phyloP scores from a whole-genome alignment of 2,329 filamentous ascomycete genomes.

The Biscogniauxia mediterranea region DNA sequence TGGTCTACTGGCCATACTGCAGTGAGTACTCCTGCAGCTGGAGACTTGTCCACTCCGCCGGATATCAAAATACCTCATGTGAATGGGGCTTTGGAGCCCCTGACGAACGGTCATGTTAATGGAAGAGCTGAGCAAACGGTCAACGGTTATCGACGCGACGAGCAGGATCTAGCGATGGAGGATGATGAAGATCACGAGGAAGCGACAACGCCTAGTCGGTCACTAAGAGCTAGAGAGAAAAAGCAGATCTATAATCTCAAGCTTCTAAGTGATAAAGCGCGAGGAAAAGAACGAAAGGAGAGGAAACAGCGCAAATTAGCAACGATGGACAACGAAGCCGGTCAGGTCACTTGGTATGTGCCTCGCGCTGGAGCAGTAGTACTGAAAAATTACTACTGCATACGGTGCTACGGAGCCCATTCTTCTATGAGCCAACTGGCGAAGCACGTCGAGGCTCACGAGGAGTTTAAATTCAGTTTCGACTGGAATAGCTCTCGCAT shows the following conservation, averaged over 20 bases:
- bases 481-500: slow-evolving; percentile 28
- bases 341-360: slow-evolving; percentile 47
- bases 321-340: slow-evolving; percentile 24
- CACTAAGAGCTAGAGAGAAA: slow-evolving; percentile 47
- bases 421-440: slow-evolving; percentile 48
- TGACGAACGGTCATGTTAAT: slow-evolving; percentile 35
- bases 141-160: slow-evolving; percentile 25
- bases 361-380: slow-evolving; percentile 42
- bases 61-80: slow-evolving; percentile 44
- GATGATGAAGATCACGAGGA: slow-evolving; percentile 45
- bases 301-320: slow-evolving; percentile 36
- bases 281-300: slow-evolving; percentile 49
- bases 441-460: slow-evolving; percentile 48
- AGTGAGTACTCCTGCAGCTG: slow-evolving; percentile 18
- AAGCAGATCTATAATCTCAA: slow-evolving; percentile 60
- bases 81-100: slow-evolving; percentile 32
- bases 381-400: slow-evolving; percentile 50
- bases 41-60: slow-evolving; percentile 42
- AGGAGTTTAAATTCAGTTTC: slow-evolving; percentile 44
- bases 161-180: slow-evolving; percentile 25
- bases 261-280: slow-evolving; percentile 55
- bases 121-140: slow-evolving; percentile 23
- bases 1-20: slow-evolving; percentile 29
- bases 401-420: slow-evolving; percentile 49
- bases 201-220: slow-evolving; percentile 51